Conservation (phyloP, 2,329 filamentous ascomycete genomes). For the Microcyclospora tardicrescens region DNA sequence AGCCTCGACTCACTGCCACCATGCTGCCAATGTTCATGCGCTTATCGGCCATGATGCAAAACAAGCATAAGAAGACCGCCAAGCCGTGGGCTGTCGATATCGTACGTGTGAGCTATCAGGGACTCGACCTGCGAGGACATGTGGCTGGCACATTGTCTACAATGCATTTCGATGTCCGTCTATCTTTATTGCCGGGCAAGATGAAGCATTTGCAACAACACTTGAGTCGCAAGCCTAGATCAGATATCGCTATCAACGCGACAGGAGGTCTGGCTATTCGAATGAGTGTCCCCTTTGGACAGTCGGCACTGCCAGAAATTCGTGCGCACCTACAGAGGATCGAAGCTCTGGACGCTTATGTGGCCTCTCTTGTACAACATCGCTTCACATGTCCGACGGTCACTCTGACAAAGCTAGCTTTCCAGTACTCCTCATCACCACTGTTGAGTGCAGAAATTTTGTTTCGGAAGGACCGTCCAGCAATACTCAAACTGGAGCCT, state of each 20-base stretch:
- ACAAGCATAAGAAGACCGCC: slow-evolving; percentile 4
- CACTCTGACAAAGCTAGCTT: slow-evolving; percentile 50
- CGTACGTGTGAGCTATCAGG: slow-evolving; percentile 5
- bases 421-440: slow-evolving; percentile 46
- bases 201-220: slow-evolving; percentile 26
- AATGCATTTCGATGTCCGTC: slow-evolving; percentile 19
- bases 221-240: slow-evolving; percentile 34
- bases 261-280: slow-evolving; percentile 52
- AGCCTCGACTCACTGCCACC: slow-evolving; percentile 4
- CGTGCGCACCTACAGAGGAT: slow-evolving; percentile 51
- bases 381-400: slow-evolving; percentile 46
- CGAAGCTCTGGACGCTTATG: slow-evolving; percentile 56
- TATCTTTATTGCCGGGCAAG: slow-evolving; percentile 23
- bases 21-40: slow-evolving; percentile 8
- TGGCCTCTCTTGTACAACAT: slow-evolving; percentile 50
- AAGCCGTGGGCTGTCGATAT: slow-evolving; percentile 13
- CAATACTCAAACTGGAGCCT: slow-evolving; percentile 44
- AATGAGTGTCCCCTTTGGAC: slow-evolving; percentile 46
- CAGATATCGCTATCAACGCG: slow-evolving; percentile 49
- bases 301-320: slow-evolving; percentile 46
- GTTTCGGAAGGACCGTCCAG: slow-evolving; percentile 22
- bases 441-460: slow-evolving; percentile 9
- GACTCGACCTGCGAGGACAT: slow-evolving; percentile 2
- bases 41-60: slow-evolving; percentile 9
- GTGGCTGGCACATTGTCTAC: slow-evolving; percentile 20